Percentiles rank a stretch among this genome's conserved stretches.
These are phyloP conservation scores for Populus davidiana DNA, from an alignment of 345 rosid genomes.

Conservation along the genomic window DNA sequence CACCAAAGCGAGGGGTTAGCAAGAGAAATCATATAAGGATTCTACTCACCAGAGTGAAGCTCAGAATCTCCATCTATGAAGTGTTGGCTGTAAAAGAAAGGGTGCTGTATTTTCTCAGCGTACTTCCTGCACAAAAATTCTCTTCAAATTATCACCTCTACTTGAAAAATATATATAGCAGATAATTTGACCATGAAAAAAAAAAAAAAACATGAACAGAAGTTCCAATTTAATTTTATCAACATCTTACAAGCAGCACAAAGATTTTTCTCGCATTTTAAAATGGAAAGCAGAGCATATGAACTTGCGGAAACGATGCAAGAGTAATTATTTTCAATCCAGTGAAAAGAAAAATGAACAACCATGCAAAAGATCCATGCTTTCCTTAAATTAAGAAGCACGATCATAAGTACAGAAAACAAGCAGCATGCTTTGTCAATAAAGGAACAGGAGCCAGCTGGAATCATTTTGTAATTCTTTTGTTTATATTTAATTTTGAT, in stretches of 20 bases:
- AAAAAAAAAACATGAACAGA: background rate
- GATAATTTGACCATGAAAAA: background rate
- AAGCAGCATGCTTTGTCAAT: constrained; percentile 14
- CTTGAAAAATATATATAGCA: background rate
- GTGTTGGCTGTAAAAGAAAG: constrained; percentile 40
- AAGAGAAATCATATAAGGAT: background rate
- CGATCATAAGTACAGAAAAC: background rate
- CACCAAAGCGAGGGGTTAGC: background rate
- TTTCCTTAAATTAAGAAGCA: constrained; percentile 1
- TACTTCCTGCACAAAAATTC: constrained; percentile 41
- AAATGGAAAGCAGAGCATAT: background rate
- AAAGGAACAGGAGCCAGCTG: constrained; percentile 19
- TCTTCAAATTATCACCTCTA: background rate
- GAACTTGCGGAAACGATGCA: background rate
- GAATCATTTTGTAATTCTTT: background rate
- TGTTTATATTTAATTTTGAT: constrained; percentile 3
- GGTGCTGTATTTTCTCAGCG: constrained; percentile 51
- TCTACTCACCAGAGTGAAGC: constrained; percentile 49
- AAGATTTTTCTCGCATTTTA: background rate
- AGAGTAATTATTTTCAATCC: background rate
- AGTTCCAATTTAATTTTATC: background rate
- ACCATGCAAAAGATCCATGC: background rate
- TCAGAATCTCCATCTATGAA: constrained; percentile 59
- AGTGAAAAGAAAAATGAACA: background rate
- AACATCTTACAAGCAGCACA: background rate